phyloP scores from a whole-genome alignment of 164 flowering plant species.

The Taxillus chinensis region DNA sequence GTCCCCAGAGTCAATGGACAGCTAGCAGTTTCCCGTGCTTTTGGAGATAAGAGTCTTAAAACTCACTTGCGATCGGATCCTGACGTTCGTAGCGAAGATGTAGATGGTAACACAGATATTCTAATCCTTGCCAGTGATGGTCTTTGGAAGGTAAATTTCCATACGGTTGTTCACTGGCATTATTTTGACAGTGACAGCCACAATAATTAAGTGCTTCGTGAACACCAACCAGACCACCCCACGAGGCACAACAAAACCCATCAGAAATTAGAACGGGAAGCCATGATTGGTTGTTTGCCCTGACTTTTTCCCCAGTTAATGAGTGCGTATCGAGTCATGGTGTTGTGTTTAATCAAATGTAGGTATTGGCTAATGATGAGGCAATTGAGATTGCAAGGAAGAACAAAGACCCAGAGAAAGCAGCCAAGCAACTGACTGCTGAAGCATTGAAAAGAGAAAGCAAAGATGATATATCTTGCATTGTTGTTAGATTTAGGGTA shows the following conservation, averaged over 20 bases:
- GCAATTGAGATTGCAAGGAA: slow-evolving; percentile 13
- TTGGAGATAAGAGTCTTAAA: slow-evolving; percentile 48
- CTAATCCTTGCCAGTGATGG: slow-evolving; percentile 52
- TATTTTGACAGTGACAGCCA: too few relatives aligned
- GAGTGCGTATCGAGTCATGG: neutral
- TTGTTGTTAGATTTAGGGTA: slow-evolving; percentile 12
- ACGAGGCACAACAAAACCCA: too few relatives aligned
- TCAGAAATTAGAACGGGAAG: too few relatives aligned
- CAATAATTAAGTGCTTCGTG: too few relatives aligned
- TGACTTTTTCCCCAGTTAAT: too few relatives aligned
- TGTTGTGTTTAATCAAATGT: neutral
- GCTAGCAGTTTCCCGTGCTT: slow-evolving; percentile 51
- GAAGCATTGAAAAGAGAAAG: slow-evolving; percentile 15
- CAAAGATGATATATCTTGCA: slow-evolving; percentile 16
- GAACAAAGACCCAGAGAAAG: slow-evolving; percentile 12
- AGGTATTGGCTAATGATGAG: slow-evolving; percentile 9
- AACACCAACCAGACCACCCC: too few relatives aligned
- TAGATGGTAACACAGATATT: slow-evolving; percentile 21
- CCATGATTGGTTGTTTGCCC: too few relatives aligned
- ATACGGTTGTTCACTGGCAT: too few relatives aligned
- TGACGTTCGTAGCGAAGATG: slow-evolving; percentile 13
- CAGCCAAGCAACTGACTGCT: slow-evolving; percentile 11
- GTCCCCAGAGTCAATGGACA: slow-evolving; percentile 47
- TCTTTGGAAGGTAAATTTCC: slow-evolving; percentile 31
- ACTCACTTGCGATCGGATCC: slow-evolving; percentile 44